These are phyloP conservation scores for Rhodotorula glutinis DNA, from an alignment of 1,284 basidiomycete genomes.

Conservation along the genomic window DNA sequence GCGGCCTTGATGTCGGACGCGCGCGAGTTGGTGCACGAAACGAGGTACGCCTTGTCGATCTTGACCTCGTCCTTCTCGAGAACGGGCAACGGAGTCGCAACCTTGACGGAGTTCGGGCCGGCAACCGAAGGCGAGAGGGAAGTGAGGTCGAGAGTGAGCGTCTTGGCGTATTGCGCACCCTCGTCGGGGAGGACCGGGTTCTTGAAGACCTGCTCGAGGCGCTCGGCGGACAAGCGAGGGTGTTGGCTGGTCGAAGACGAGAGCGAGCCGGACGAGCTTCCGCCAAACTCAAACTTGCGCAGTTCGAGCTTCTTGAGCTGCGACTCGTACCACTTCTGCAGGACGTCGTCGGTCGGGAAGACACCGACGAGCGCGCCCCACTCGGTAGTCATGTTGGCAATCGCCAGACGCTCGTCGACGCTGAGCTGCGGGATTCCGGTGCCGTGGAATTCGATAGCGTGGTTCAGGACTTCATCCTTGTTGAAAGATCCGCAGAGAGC, in stretches of 20 bases:
- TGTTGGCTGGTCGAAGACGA: slow-evolving; percentile 60
- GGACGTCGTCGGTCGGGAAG: slow-evolving; percentile 84
- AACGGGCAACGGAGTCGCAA: slow-evolving; percentile 82
- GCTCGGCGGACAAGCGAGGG: slow-evolving; percentile 75
- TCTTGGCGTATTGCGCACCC: slow-evolving; percentile 78
- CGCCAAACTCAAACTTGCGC: slow-evolving; percentile 62
- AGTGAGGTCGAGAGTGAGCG: slow-evolving; percentile 86
- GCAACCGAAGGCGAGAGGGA: slow-evolving; percentile 93
- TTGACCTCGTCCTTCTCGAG: slow-evolving; percentile 70
- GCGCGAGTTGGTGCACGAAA: slow-evolving; percentile 97
- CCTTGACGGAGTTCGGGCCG: slow-evolving; percentile 95
- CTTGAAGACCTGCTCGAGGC: slow-evolving; percentile 65
- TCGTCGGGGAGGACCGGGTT: slow-evolving; percentile 66
- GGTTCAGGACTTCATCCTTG: slow-evolving; percentile 94
- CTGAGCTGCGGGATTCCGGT: slow-evolving; percentile 75
- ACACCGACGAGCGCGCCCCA: slow-evolving; percentile 96
- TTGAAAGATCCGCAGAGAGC: slow-evolving; percentile 96
- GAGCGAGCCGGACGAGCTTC: slow-evolving; percentile 55
- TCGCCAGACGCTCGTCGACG: slow-evolving; percentile 91
- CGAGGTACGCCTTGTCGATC: slow-evolving; percentile 97
- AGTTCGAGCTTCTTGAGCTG: slow-evolving; percentile 72
- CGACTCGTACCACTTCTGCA: slow-evolving; percentile 85
- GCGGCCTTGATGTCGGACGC: slow-evolving; percentile 91
- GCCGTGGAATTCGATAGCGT: slow-evolving; percentile 98
- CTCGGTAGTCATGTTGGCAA: slow-evolving; percentile 98